Base-by-base conservation (phyloP, 169 alveolate species). In the Theileria equi region DNA sequence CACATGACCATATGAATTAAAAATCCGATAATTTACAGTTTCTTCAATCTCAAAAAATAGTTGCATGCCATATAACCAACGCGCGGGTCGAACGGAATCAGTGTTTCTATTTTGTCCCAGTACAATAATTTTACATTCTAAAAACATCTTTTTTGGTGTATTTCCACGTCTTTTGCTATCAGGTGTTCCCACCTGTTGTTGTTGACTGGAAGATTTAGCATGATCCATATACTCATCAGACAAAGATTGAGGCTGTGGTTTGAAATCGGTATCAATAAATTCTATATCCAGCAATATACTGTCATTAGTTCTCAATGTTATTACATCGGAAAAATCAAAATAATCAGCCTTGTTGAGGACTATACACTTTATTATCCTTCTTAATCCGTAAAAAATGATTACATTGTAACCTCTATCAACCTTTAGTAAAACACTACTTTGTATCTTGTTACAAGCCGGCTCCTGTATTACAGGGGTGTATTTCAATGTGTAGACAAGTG, bases 11-110 rank as follows among this genome's bases (percentile, higher is more conserved):
- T 74, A 74, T 2, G 84, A 26, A 7, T n/a, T 74, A 32, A 74
- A 74, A 13, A 35, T 40, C 35, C 73, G 63, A 11, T 49, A 44
- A 25, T 66, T 71, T 28, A 41, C 48, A 7, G 17, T 31, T 17
- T 36, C 36, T 36, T 74, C 84, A 35, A 74, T 62, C 35, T 74
- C 84, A 60, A 74, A 74, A 50, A 48, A 63, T 45, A 74, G 63
- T 23, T 67, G 55, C 35, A 74, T 53, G 26, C 84, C 84, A 28
- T 53, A 74, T 36, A 59, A 44, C 79, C 84, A 74, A 8, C 60
- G 21, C 38, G 32, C 71, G 0, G 79, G 55, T 5, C 6, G 23
- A 4, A 19, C 43, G 29, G 19, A 11, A 5, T 26, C 50, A 7
- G 16, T 47, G 31, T 17, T 21, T 19, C 25, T 54, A 3, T 68